These are phyloP conservation scores for Neurospora discreta DNA, from an alignment of 495 filamentous ascomycete genomes.

Conservation along the genomic window DNA sequence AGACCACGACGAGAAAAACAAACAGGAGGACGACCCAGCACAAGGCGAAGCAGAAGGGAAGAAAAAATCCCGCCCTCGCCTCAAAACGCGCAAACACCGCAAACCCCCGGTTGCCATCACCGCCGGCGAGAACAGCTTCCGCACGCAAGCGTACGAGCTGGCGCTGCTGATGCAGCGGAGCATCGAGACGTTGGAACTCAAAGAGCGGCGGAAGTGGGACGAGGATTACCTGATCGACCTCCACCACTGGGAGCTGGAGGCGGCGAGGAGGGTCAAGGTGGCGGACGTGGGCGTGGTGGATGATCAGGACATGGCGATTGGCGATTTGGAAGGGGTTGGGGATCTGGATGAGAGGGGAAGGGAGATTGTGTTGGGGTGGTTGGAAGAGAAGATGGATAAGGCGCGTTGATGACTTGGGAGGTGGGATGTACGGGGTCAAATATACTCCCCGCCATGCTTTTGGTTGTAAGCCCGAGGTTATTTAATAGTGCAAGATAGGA, in stretches of 20 bases:
- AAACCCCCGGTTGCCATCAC: not conserved
- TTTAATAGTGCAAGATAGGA: not conserved
- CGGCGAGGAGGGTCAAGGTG: slow-evolving; percentile 7
- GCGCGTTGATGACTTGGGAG: not conserved
- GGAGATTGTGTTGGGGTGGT: slow-evolving; percentile 15
- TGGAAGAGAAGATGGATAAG: slow-evolving; percentile 13
- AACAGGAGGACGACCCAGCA: not conserved
- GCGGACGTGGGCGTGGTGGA: not conserved
- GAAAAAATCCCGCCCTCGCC: not conserved
- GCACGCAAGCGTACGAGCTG: slow-evolving; percentile 24
- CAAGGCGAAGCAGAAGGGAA: not conserved
- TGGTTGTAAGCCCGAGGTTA: not conserved
- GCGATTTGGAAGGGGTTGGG: not conserved
- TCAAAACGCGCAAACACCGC: slow-evolving; percentile 1
- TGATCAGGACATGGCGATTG: not conserved
- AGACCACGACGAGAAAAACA: too few relatives aligned
- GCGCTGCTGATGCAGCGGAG: slow-evolving; percentile 26
- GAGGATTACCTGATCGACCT: slow-evolving; percentile 9
- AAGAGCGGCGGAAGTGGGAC: slow-evolving; percentile 16
- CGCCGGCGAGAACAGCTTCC: slow-evolving; percentile 19
- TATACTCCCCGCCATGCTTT: not conserved
- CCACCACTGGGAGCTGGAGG: slow-evolving; percentile 1
- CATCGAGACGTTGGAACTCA: slow-evolving; percentile 23
- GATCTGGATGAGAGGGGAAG: slow-evolving; percentile 6
- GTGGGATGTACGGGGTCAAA: not conserved